Evolutionary conservation across 2,329 filamentous ascomycete genomes (phyloP), one percentile per base, ranked within the genome.

Genomic region (Nothophoma quercina): DNA sequence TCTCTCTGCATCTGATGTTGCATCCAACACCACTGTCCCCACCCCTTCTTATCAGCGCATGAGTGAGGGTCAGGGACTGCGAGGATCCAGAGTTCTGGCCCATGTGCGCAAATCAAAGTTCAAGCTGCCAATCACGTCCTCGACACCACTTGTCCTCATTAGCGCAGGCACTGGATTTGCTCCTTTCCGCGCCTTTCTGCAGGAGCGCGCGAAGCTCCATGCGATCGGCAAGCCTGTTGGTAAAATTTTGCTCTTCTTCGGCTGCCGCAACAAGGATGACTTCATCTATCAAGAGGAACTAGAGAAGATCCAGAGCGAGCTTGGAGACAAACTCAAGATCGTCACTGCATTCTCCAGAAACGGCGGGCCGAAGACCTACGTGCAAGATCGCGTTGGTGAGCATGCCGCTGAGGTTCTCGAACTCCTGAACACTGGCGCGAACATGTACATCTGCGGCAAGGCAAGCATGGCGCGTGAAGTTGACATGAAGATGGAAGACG

Each of bases 61-160:
- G 9, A 46, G 13, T 16, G 26, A 59, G 7, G 40, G 59, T 35
- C 50, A 60, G 35, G 38, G 34, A 1, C 51, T 71, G 7, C 48
- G 51, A 28, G 55, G 65, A 25, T 55, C 63, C 10, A 65, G 57
- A n/a, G 44, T 77, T 35, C 69, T 68, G 53, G 77, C 77, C 0
- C 74, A 78, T 50, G 64, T 78, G 35, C 73, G 75, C 21, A 71
- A 70, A 47, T 77, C 75, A 1, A 75, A 73, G 30, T 82, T 82
- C 70, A 79, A 78, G 41, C 72, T 81, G 2, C 80, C 80, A 0
- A 63, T 72, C 9, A 64, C 71, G 0, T 63, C 72, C 6, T 72
- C 69, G 4, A 77, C 71, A 0, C 83, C 82, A 0, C 65, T 86
- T 8, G 72, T 85, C 42, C 81, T 78, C 57, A 63, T 74, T 35